Evolutionary conservation across 306 rosid genomes (phyloP), one percentile per base, ranked within the genome.

Genomic region (Begonia loranthoides): DNA sequence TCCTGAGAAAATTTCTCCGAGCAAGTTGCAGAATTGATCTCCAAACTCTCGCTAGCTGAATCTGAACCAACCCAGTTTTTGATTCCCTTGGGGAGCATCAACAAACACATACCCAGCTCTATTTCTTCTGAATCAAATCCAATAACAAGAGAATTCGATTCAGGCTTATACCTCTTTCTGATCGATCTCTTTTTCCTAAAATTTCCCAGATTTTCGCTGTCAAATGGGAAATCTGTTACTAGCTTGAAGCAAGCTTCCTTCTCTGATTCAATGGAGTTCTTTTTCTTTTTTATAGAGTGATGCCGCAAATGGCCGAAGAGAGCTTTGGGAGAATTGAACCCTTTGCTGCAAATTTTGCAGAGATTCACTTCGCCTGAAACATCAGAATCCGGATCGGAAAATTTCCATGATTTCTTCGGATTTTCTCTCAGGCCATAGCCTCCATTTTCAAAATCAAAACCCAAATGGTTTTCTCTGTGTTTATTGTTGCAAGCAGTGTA

Each of bases 341-440:
- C 15, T 15, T 45, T 45, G 16, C 49, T 15, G 16, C 49, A 45
- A 45, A 45, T 13, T 13, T 45, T 13, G 49, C 49, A 45, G 16
- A 15, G 9, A 13, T 45, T 45, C 16, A 5, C 16, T 15, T 45
- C 15, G 1, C 49, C 16, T 13, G 36, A 28, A 28, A 28, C 5
- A 28, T 28, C 36, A 28, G 49, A 45, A 12, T 45, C 49, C 16
- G 13, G 49, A 13, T 13, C 6, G 9, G 49, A 45, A 45, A 45
- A 45, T 13, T 45, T 45, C 49, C 49, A 45, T 13, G 49, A 45
- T 45, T 45, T 45, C 49, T 45, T 45, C 4, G 49, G 49, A 45
- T 45, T 45, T 45, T 45, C 49, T 45, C 49, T 45, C 9, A 45
- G 49, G 9, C 49, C 49, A 13, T 45, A 45, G n/a, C 49, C 49